Percentiles rank a stretch among this genome's conserved stretches.
Conservation (phyloP, 2,329 filamentous ascomycete genomes). For the Aspergillus arachidicola region DNA sequence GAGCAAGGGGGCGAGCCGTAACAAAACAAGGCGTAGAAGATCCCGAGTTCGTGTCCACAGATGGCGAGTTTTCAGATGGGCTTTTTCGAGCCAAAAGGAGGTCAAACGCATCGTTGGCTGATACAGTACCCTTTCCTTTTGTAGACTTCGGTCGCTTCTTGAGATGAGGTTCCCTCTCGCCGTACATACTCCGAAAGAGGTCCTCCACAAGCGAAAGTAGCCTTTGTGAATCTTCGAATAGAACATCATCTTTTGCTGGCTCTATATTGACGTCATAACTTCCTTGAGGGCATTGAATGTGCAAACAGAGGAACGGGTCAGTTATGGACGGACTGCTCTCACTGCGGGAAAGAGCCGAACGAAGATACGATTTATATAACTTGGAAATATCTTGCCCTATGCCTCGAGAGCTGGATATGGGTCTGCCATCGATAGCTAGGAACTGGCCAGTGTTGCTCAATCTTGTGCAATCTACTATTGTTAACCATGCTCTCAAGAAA, state of each 20-base stretch:
- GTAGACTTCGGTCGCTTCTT: not conserved
- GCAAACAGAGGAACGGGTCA: slow-evolving; percentile 60
- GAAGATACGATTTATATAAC: slow-evolving; percentile 54
- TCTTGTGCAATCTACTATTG: slow-evolving; percentile 37
- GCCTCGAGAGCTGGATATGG: slow-evolving; percentile 54
- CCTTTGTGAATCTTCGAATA: slow-evolving; percentile 54
- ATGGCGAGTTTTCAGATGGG: slow-evolving; percentile 2
- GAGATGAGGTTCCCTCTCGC: not conserved
- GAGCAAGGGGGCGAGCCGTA: slow-evolving; percentile 1
- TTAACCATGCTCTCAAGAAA: slow-evolving; percentile 21
- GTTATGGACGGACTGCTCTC: slow-evolving; percentile 33
- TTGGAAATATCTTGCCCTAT: slow-evolving; percentile 57
- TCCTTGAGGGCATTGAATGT: slow-evolving; percentile 55
- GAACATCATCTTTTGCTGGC: slow-evolving; percentile 64
- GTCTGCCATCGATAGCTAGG: slow-evolving; percentile 60
- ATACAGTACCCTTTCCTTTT: slow-evolving; percentile 7
- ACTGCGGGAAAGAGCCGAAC: slow-evolving; percentile 31
- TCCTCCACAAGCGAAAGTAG: slow-evolving; percentile 49
- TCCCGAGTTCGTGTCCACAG: not conserved
- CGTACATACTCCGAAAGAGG: slow-evolving; percentile 32
- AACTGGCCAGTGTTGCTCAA: slow-evolving; percentile 48
- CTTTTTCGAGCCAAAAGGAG: slow-evolving; percentile 27
- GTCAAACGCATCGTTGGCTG: slow-evolving; percentile 17
- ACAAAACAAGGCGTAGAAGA: not conserved
- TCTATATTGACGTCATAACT: slow-evolving; percentile 66